phyloP scores from a whole-genome alignment of 2,329 filamentous ascomycete genomes.

The Periglandula ipomoeae region DNA sequence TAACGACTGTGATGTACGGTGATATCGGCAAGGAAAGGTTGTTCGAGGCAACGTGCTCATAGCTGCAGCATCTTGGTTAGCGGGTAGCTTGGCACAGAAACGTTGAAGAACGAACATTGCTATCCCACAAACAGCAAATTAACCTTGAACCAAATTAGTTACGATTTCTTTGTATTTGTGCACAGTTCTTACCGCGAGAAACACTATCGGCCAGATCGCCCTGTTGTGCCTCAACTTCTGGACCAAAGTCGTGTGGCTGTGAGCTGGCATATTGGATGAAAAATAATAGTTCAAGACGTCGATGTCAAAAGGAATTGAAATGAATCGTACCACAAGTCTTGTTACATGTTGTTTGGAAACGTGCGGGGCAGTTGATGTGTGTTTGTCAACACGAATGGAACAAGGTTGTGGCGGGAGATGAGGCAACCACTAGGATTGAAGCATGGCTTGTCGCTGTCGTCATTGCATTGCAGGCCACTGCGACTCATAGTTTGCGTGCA shows the following conservation, averaged over 20 bases:
- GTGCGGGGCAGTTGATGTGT: background rate
- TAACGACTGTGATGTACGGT: slow-evolving; percentile 1
- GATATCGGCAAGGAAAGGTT: slow-evolving; percentile 6
- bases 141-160: background rate
- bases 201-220: background rate
- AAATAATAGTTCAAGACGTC: no score
- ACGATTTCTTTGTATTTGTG: background rate
- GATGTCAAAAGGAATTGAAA: no score
- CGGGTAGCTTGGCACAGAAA: no score
- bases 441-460: background rate
- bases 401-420: no score
- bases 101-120: background rate
- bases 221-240: background rate
- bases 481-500: no score
- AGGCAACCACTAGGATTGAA: no score
- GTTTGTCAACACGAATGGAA: no score
- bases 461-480: no score
- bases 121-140: background rate
- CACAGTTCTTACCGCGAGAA: background rate
- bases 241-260: background rate
- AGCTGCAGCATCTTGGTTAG: background rate
- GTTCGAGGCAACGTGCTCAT: slow-evolving; percentile 3
- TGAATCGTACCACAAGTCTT: no score
- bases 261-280: no score
- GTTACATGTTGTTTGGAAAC: background rate